A percentile compares a stretch with the other conserved stretches of the same genome.
These are phyloP conservation scores for Tricholoma terreum DNA, from an alignment of 768 basidiomycete species.

Conservation along the genomic window DNA sequence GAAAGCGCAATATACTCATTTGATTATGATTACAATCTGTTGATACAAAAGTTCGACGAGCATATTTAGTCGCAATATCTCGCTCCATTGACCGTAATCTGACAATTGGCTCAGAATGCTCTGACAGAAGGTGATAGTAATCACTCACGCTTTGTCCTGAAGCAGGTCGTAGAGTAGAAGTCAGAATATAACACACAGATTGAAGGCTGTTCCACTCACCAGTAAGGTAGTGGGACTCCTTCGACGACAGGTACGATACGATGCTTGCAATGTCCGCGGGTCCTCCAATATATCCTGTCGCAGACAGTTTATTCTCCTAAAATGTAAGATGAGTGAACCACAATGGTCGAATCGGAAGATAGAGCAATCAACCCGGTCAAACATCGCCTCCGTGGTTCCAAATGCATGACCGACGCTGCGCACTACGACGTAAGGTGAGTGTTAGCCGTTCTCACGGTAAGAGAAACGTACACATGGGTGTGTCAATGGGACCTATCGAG, in stretches of 20 bases:
- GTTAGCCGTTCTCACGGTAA: neutral
- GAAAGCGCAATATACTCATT: too few species aligned
- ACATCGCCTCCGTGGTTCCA: neutral
- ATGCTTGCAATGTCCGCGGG: conserved; percentile 34
- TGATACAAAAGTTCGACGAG: neutral
- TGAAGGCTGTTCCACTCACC: conserved; percentile 16
- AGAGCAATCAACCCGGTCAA: neutral
- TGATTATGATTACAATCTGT: neutral
- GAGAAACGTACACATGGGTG: conserved; percentile 2
- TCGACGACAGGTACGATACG: conserved; percentile 36
- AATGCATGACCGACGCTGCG: neutral
- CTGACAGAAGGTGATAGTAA: neutral
- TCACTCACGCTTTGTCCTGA: conserved; percentile 18
- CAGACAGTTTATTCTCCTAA: conserved; percentile 5
- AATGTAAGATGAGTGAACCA: neutral
- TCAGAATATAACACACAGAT: neutral
- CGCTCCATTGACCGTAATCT: conserved; percentile 3
- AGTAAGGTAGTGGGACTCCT: conserved; percentile 33
- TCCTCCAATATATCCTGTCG: conserved; percentile 18
- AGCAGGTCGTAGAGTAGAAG: neutral
- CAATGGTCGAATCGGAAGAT: neutral
- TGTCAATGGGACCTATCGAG: conserved; percentile 5
- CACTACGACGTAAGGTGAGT: neutral
- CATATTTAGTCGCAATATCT: neutral
- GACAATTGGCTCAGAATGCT: neutral